Base-by-base conservation (phyloP, 1,139 yeast species). In the Candida pseudoviswanathii region DNA sequence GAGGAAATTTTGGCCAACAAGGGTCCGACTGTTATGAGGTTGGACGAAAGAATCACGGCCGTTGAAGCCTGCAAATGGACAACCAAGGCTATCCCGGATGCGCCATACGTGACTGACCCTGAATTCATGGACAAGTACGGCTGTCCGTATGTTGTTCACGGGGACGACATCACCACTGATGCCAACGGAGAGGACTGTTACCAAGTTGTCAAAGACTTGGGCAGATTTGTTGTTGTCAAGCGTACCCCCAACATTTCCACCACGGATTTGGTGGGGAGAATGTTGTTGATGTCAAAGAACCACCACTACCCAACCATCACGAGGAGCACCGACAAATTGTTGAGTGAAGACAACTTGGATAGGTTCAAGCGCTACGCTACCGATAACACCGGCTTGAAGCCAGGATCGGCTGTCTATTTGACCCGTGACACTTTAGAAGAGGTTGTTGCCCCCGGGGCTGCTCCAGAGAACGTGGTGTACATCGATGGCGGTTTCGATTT, bases 31-130 rank as follows among this genome's bases (percentile, higher is more conserved):
- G 99, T 94, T 36, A 94, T 94, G 98, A 81, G 69, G 41, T 70
- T 89, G 36, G 82, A 77, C 32, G 99, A 94, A 66, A 77, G 98
- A 50, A 75, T 86, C 52, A 77, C 79, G 27, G 96, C 97, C 2
- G 96, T 92, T 2, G 84, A 85, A 46, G 95, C 96, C 0, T 91
- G 96, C 66, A 86, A 90, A 62, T 94, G 99, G 99, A 79, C 87
- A 47, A 85, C 95, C 4, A 65, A 72, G 48, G 83, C 89, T 1
- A 80, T 94, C 21, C 78, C 85, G 1, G 75, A 80, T 53, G 97
- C 99, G 0, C 99, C 99, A 1, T 94, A 94, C 62, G 98, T 92
- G n/a, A 94, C 99, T 0, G 89, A 86, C 57, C 95, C 96, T 0
- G 72, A 70, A 43, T 85, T 89, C 53, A 82, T 92, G 91, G 90